A percentile compares a stretch with the other conserved stretches of the same genome.
These are phyloP conservation scores for Myxozyma vanderwaltii DNA, from an alignment of 805 yeast species.

Conservation along the genomic window DNA sequence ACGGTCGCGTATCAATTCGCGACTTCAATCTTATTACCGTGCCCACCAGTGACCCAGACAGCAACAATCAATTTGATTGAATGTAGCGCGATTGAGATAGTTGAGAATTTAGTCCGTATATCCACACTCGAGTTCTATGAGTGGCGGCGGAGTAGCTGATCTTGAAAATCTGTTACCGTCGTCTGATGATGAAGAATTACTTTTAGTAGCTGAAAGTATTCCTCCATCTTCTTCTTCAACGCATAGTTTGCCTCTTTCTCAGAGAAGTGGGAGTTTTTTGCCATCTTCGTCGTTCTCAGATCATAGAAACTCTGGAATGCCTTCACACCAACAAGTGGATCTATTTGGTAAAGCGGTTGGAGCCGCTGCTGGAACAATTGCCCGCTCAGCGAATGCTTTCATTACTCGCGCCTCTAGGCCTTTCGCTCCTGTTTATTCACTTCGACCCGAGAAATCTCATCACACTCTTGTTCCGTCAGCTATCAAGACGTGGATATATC, in stretches of 20 bases:
- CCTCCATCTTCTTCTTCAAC: not conserved
- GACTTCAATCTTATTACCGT: no score
- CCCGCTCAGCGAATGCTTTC: conserved; percentile 3
- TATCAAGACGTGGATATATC: conserved; percentile 65
- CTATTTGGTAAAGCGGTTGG: conserved; percentile 17
- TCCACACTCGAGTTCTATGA: not conserved
- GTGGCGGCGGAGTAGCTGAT: not conserved
- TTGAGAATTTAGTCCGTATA: no score
- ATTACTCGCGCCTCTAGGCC: not conserved
- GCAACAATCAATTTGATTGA: no score
- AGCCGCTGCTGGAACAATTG: not conserved
- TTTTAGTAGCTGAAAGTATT: not conserved
- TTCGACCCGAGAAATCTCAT: conserved; percentile 18
- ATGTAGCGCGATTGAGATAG: no score
- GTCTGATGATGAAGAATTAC: conserved; percentile 11
- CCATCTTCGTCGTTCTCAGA: not conserved
- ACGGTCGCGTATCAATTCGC: no score
- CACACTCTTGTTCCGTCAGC: conserved; percentile 51
- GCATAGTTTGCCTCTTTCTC: not conserved
- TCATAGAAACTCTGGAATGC: not conserved
- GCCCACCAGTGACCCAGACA: no score
- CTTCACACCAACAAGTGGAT: conserved; percentile 4
- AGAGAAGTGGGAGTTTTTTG: not conserved
- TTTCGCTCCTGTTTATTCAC: conserved; percentile 14
- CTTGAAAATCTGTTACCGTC: conserved; percentile 8